Conservation (phyloP, 306 rosid species). For the Gastrolobium bilobum region DNA sequence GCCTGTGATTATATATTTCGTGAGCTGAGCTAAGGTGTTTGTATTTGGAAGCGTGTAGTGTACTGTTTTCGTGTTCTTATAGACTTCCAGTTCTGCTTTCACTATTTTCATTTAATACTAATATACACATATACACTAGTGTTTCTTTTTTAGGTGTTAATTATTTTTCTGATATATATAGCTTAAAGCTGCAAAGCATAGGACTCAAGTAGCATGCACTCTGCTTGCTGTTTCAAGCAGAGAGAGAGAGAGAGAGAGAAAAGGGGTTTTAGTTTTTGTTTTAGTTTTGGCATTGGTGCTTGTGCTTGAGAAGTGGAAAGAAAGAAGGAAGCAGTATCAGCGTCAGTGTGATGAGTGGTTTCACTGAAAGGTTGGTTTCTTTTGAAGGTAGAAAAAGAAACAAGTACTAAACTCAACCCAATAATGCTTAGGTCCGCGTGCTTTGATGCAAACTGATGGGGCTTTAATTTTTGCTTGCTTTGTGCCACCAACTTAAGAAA, state of each 20-base stretch:
- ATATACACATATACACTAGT: neutral
- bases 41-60: neutral
- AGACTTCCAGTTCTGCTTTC: constrained; percentile 54
- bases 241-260: constrained; percentile 42
- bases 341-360: constrained; percentile 60
- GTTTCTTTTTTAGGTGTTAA: neutral
- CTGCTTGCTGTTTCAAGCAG: constrained; percentile 57
- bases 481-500: constrained; percentile 53
- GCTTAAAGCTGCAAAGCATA: constrained; percentile 84
- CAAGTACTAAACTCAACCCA: constrained; percentile 59
- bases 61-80: constrained; percentile 72
- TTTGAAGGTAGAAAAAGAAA: constrained; percentile 53
- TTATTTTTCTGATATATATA: constrained; percentile 45
- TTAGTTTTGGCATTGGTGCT: constrained; percentile 45
- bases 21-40: constrained; percentile 35
- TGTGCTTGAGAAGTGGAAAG: constrained; percentile 44
- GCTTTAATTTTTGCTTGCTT: constrained; percentile 48
- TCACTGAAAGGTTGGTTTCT: constrained; percentile 90
- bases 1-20: neutral
- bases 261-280: constrained; percentile 36
- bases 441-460: constrained; percentile 71
- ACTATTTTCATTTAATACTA: constrained; percentile 41
- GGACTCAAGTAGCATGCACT: constrained; percentile 76
- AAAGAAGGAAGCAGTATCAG: constrained; percentile 36
- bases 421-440: constrained; percentile 86